Conservation (phyloP, 768 basidiomycete genomes). For the Dacryopinax spathularia region DNA sequence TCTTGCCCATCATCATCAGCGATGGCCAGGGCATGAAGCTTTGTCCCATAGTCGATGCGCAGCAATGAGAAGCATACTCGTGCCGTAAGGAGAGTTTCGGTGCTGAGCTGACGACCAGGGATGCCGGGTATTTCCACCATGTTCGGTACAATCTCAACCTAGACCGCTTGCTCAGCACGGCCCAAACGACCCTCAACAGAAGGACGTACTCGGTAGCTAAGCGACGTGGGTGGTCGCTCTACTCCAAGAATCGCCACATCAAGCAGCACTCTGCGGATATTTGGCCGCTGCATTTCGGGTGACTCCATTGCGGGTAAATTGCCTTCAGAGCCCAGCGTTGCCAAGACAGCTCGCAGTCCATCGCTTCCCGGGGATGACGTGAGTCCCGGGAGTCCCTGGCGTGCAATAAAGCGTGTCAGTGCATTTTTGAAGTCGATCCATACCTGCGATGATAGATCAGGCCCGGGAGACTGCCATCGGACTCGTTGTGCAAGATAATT, state of each 20-base stretch:
- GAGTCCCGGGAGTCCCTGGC: neutral
- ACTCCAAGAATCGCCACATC: neutral
- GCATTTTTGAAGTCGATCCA: neutral
- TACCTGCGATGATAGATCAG: neutral
- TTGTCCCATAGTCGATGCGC: neutral
- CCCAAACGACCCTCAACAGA: neutral
- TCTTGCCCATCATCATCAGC: neutral
- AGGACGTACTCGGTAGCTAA: neutral
- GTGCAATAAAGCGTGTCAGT: neutral
- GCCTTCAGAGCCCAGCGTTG: neutral
- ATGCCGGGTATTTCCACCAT: too few relatives aligned
- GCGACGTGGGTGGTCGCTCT: neutral
- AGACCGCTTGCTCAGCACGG: neutral
- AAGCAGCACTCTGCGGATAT: neutral
- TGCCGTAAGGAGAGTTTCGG: neutral
- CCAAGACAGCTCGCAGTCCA: neutral
- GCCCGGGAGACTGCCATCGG: neutral
- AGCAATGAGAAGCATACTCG: neutral
- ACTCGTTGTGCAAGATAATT: neutral
- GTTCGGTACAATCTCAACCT: neutral
- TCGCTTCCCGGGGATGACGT: neutral
- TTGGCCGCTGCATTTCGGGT: neutral
- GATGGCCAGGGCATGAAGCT: neutral
- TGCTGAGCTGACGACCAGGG: neutral
- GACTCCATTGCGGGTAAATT: neutral